Evolutionary conservation across 2,329 filamentous ascomycete species (phyloP).

Genomic region (Immersiporthe knoxdaviesiana): DNA sequence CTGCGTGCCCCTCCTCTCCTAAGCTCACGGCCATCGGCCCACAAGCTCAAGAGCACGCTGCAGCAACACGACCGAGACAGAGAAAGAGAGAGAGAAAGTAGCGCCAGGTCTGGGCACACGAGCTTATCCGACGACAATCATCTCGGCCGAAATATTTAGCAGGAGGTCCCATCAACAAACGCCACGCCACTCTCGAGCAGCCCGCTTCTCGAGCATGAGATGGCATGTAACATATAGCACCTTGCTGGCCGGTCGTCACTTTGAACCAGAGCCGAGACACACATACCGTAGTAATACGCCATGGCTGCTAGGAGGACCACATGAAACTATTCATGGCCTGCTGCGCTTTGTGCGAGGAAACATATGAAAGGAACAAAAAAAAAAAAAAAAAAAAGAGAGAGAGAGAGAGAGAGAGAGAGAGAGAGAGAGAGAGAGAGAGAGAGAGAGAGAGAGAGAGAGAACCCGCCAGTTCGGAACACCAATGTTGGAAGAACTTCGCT

Average conservation of each 20-base stretch:
- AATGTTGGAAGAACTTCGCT: neutral
- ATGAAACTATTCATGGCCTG: neutral
- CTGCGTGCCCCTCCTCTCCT: slow-evolving; percentile 25
- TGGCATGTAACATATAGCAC: neutral
- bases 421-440: too few species aligned
- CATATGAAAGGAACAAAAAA: neutral
- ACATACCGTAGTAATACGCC: neutral
- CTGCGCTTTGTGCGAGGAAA: neutral
- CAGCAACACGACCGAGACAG: slow-evolving; percentile 6
- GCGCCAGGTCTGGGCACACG: neutral
- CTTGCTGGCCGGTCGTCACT: neutral
- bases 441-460: too few species aligned
- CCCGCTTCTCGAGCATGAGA: neutral
- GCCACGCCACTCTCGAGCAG: neutral
- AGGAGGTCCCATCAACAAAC: neutral
- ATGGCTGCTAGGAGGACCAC: neutral
- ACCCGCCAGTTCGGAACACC: slow-evolving; percentile 1
- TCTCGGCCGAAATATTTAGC: neutral
- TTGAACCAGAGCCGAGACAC: neutral
- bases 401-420: too few species aligned
- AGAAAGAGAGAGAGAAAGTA: neutral
- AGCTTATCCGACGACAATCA: neutral
- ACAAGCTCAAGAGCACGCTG: slow-evolving; percentile 13
- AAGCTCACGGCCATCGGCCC: neutral
- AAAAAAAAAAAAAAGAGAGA: too few species aligned